Evolutionary conservation across 495 filamentous ascomycete genomes (phyloP).

Genomic region (Neurospora sp.): DNA sequence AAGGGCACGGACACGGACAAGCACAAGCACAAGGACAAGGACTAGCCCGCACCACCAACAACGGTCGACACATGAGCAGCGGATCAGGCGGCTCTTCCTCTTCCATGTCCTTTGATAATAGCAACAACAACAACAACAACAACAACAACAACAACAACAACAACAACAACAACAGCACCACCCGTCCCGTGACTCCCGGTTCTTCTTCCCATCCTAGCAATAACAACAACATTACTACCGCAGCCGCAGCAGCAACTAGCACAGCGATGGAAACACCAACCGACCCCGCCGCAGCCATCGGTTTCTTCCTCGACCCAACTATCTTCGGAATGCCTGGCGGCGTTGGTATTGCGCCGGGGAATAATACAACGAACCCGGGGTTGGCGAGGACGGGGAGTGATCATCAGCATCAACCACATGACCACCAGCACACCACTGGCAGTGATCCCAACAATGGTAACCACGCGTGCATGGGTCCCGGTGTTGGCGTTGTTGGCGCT

Average conservation of each 20-base stretch:
- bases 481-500: neutral
- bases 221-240: neutral
- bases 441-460: neutral
- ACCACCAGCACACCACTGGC: neutral
- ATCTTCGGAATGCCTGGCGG: neutral
- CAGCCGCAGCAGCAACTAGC: neutral
- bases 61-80: conserved; percentile 18
- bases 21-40: conserved; percentile 19
- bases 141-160: neutral
- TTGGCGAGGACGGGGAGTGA: neutral
- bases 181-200: neutral
- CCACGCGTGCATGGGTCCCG: neutral
- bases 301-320: neutral
- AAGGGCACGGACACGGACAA: conserved; percentile 14
- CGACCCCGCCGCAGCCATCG: neutral
- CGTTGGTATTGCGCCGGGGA: neutral
- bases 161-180: neutral
- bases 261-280: neutral
- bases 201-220: neutral
- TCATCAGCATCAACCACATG: neutral
- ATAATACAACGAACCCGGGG: neutral
- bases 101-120: neutral
- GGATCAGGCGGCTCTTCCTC: neutral
- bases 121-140: neutral
- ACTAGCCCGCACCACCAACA: conserved; percentile 22